Evolutionary conservation across 1,284 basidiomycete species (phyloP).

Genomic region (Xanthoconium separans): DNA sequence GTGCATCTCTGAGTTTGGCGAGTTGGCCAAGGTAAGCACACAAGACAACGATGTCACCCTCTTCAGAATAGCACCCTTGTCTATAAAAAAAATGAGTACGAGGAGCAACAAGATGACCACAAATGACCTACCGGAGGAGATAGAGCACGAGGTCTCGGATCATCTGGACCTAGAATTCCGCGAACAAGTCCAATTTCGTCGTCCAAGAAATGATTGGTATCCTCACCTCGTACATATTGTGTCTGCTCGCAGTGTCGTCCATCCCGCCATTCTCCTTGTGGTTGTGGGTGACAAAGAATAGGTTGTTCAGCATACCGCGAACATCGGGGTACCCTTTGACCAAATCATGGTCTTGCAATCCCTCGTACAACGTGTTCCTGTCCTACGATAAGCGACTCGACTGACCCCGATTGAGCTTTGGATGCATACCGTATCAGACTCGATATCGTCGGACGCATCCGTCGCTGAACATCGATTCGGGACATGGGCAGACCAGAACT

Average conservation of each 20-base stretch:
- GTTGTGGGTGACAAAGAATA: constrained; percentile 60
- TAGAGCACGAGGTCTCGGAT: constrained; percentile 69
- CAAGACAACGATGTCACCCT: constrained; percentile 72
- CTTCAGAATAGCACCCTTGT: constrained; percentile 55
- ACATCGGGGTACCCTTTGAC: constrained; percentile 53
- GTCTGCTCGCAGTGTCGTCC: constrained; percentile 61
- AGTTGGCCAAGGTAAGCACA: constrained; percentile 78
- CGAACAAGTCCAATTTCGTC: neutral
- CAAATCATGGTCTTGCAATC: constrained; percentile 53
- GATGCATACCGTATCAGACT: constrained; percentile 46
- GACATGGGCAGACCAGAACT: constrained; percentile 53
- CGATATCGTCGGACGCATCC: constrained; percentile 60
- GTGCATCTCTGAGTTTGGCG: constrained; percentile 51
- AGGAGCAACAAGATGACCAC: neutral
- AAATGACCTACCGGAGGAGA: constrained; percentile 47
- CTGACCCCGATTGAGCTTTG: neutral
- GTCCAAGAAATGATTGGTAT: neutral
- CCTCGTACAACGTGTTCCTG: constrained; percentile 59
- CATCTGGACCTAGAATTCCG: constrained; percentile 55
- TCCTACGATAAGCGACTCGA: neutral
- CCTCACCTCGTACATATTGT: constrained; percentile 66
- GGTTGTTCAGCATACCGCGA: constrained; percentile 53
- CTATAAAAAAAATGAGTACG: constrained; percentile 28
- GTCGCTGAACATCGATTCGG: constrained; percentile 56
- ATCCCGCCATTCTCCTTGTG: constrained; percentile 51